These are phyloP conservation scores for Rhizomucor pusillus DNA, from an alignment of 371 early-diverging fungal genomes.

Conservation along the genomic window DNA sequence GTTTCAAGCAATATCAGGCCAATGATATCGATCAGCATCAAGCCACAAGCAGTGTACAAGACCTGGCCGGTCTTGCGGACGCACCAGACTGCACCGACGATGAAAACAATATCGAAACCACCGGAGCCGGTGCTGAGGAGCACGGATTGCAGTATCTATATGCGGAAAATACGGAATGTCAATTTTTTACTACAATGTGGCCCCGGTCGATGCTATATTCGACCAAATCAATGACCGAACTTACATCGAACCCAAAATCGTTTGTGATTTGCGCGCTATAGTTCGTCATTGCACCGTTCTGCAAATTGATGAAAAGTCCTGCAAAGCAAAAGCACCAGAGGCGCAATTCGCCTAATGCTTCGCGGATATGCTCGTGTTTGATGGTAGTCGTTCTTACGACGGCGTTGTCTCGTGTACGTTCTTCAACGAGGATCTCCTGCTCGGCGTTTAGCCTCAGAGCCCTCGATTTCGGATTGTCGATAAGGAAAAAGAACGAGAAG, in stretches of 20 bases:
- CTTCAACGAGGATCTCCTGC: slow-evolving; percentile 33
- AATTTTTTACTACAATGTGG: neutral
- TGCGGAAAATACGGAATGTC: no score
- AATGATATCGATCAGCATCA: slow-evolving; percentile 26
- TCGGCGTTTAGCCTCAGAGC: slow-evolving; percentile 28
- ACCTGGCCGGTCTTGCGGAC: slow-evolving; percentile 17
- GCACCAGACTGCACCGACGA: slow-evolving; percentile 15
- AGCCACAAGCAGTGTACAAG: slow-evolving; percentile 17
- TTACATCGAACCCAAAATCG: slow-evolving; percentile 35
- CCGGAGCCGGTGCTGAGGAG: slow-evolving; percentile 27
- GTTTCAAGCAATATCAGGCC: slow-evolving; percentile 29
- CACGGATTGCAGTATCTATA: slow-evolving; percentile 25
- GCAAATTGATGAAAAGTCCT: slow-evolving; percentile 27
- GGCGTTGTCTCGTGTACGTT: no score
- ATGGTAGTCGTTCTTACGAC: slow-evolving; percentile 29
- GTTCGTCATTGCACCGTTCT: slow-evolving; percentile 35
- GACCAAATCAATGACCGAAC: neutral
- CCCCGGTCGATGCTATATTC: no score
- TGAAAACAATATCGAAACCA: slow-evolving; percentile 27
- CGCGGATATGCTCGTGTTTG: slow-evolving; percentile 29
- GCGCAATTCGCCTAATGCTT: slow-evolving; percentile 30
- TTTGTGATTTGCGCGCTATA: slow-evolving; percentile 29
- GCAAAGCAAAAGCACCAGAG: slow-evolving; percentile 32
- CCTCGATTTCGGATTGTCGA: slow-evolving; percentile 33
- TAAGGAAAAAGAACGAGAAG: slow-evolving; percentile 28